A percentile compares a stretch with the other conserved stretches of the same genome.
phyloP scores from a whole-genome alignment of 805 yeast species.

The Hanseniaspora nectarophila region DNA sequence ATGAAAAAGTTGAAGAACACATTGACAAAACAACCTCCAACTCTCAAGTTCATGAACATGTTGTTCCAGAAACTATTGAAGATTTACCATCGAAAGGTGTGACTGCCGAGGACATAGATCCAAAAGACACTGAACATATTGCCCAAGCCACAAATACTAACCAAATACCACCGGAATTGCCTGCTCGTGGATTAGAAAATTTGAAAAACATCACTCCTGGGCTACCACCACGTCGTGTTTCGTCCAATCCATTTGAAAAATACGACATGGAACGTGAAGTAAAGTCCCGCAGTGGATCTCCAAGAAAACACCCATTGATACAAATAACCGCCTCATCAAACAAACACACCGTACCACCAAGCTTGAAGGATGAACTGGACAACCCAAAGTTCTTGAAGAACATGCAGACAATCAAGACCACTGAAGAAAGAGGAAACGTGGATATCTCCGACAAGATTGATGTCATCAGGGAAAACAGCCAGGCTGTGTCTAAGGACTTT shows the following conservation, averaged over 20 bases:
- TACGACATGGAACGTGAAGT: background rate
- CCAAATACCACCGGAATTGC: background rate
- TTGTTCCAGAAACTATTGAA: too few species aligned
- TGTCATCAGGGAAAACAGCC: conserved; percentile 10
- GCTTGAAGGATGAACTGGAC: conserved; percentile 9
- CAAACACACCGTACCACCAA: conserved; percentile 11
- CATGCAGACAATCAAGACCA: background rate
- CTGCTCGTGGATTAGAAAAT: background rate
- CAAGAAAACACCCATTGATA: conserved; percentile 9
- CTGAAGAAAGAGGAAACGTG: background rate
- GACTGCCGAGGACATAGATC: too few species aligned
- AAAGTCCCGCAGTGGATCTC: background rate
- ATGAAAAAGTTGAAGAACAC: background rate
- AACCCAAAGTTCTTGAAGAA: conserved; percentile 12
- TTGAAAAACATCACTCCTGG: background rate
- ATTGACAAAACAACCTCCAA: too few species aligned
- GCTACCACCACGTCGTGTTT: conserved; percentile 9
- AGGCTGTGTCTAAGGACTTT: conserved; percentile 11
- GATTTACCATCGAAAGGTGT: too few species aligned
- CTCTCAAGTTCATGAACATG: too few species aligned
- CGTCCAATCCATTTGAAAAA: background rate
- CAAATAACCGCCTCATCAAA: background rate
- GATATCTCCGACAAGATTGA: conserved; percentile 6
- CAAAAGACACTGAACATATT: too few species aligned
- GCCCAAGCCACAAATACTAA: background rate